These are phyloP conservation scores for Pichia scutulata DNA, from an alignment of 805 yeast genomes.

Conservation along the genomic window DNA sequence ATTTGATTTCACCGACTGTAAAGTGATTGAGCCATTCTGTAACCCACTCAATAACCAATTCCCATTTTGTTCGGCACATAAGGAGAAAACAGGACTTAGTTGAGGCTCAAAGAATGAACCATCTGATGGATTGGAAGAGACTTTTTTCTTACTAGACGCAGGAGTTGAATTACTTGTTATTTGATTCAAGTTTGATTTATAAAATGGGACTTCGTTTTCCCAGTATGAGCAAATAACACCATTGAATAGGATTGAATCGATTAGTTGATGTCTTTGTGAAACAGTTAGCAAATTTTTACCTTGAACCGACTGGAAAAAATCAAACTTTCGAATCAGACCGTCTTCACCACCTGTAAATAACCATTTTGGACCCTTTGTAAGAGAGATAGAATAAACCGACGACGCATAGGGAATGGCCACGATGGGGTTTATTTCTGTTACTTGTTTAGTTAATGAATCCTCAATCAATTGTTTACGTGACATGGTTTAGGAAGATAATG, in stretches of 20 bases:
- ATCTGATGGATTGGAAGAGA: background rate
- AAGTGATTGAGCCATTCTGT: constrained; percentile 73
- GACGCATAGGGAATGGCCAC: constrained; percentile 82
- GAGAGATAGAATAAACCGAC: constrained; percentile 68
- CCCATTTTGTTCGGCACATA: constrained; percentile 78
- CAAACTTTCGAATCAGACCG: constrained; percentile 86
- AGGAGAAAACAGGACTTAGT: constrained; percentile 77
- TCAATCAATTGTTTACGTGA: constrained; percentile 21
- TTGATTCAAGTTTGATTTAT: constrained; percentile 30
- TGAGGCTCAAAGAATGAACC: constrained; percentile 32
- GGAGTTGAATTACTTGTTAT: background rate
- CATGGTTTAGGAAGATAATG: background rate
- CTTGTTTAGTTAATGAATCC: constrained; percentile 34
- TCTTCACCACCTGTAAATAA: constrained; percentile 93
- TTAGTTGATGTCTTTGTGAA: constrained; percentile 82
- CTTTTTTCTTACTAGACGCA: constrained; percentile 8
- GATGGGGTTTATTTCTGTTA: constrained; percentile 70
- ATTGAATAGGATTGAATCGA: constrained; percentile 77
- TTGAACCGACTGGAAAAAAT: constrained; percentile 74
- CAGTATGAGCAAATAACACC: constrained; percentile 82
- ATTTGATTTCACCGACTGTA: constrained; percentile 73
- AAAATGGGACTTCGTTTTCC: constrained; percentile 91
- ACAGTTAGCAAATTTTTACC: constrained; percentile 84
- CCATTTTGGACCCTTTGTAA: constrained; percentile 78
- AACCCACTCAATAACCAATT: constrained; percentile 82